Base-by-base conservation (phyloP, 2,329 filamentous ascomycete genomes). In the Pyricularia grisea region DNA sequence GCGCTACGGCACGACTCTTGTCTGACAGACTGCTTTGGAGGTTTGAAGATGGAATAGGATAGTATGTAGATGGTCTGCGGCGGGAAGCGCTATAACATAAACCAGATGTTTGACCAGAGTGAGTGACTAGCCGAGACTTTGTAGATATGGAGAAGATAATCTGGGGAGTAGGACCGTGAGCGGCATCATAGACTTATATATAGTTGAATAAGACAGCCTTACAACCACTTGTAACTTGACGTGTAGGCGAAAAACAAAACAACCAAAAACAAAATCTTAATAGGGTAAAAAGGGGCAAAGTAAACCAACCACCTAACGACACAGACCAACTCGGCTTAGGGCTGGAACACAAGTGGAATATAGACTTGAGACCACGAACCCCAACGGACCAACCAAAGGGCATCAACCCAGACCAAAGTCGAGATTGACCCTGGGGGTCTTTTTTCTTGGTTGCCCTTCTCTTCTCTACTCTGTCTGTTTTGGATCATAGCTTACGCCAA, bases 251-350 rank as follows among this genome's bases (percentile, higher is more conserved):
- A 65, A 14, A 20, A n/a, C 12, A 28, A 60, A 12, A 36, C 17
- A 67, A 67, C 27, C 31, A 12, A 68, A 58, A 5, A 66, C 31
- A 61, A 67, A 42, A n/a, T n/a, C n/a, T n/a, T n/a, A 68, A 33
- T 12, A 23, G 28, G 60, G 28, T 27, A 64, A 64, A 27, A 64
- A 27, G 60, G 60, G 42, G 42, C 5, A 36, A 36, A 36, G 42
- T n/a, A 17, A 50, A n/a, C 42, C 42, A 50, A 10, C 6, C 42
- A 20, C 14, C 0, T 17, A 50, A 50, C 42, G 42, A 50, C 42
- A 50, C 42, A 50, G 42, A 50, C 14, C 42, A 50, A 50, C 17
- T 50, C n/a, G 20, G 42, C 42, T 50, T 50, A 50, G 42, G 42
- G 42, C 42, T 50, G 42, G 14, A 50, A 50, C 14, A 50, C 42